phyloP scores from a whole-genome alignment of 768 basidiomycete genomes.

The Mycena metata region DNA sequence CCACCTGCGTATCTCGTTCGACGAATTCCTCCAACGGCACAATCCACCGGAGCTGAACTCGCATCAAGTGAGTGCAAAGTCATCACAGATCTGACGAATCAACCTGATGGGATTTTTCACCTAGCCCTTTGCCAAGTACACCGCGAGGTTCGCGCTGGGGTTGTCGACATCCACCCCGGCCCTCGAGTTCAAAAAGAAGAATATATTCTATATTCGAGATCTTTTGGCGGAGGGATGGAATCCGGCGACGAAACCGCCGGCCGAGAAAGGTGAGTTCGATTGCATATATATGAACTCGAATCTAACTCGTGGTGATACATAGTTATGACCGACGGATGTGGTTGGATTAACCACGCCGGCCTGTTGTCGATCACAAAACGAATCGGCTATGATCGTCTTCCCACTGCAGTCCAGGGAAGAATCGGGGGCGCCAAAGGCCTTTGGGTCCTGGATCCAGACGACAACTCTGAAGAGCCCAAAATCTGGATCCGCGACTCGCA shows the following conservation, averaged over 20 bases:
- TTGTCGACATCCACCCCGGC: slow-evolving; percentile 77
- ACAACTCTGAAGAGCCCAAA: slow-evolving; percentile 55
- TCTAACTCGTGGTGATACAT: background rate
- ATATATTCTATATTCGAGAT: slow-evolving; percentile 68
- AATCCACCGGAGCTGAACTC: slow-evolving; percentile 69
- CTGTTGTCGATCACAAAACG: slow-evolving; percentile 56
- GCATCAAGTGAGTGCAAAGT: slow-evolving; percentile 63
- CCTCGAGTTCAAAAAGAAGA: slow-evolving; percentile 60
- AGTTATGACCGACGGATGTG: slow-evolving; percentile 82
- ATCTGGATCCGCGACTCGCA: slow-evolving; percentile 78
- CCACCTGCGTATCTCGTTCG: slow-evolving; percentile 57
- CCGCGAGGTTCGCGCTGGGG: slow-evolving; percentile 73
- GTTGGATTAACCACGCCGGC: slow-evolving; percentile 72
- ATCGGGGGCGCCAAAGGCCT: slow-evolving; percentile 73
- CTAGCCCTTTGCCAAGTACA: slow-evolving; percentile 78
- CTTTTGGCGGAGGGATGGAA: slow-evolving; percentile 52
- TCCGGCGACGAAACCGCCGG: slow-evolving; percentile 53
- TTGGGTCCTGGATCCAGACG: slow-evolving; percentile 67
- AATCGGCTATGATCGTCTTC: slow-evolving; percentile 53
- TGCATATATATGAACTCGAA: background rate
- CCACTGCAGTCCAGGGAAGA: slow-evolving; percentile 71
- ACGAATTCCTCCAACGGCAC: slow-evolving; percentile 71
- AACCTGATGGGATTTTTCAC: background rate
- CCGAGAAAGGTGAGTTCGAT: slow-evolving; percentile 56
- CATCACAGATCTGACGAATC: too few relatives aligned